phyloP scores from a whole-genome alignment of 495 filamentous ascomycete species.

The Entonaema liquescens region DNA sequence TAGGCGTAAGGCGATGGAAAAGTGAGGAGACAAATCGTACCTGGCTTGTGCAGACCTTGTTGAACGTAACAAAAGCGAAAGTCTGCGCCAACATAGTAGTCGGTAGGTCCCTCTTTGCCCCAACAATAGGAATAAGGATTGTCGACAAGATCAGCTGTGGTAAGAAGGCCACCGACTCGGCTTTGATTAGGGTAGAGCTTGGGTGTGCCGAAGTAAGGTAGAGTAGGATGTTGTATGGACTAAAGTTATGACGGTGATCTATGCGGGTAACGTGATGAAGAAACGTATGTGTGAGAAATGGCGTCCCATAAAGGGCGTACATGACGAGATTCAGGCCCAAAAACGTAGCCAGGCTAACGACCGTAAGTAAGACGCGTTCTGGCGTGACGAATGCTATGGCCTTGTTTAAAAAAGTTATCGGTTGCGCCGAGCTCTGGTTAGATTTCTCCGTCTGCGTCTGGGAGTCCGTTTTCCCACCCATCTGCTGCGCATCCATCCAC shows the following conservation, averaged over 20 bases:
- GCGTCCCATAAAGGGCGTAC: slow-evolving; percentile 74
- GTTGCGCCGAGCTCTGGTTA: not conserved
- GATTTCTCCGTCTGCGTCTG: not conserved
- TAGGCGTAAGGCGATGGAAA: not conserved
- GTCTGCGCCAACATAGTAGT: slow-evolving; percentile 98
- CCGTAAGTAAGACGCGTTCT: slow-evolving; percentile 66
- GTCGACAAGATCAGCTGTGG: slow-evolving; percentile 85
- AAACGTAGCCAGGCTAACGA: slow-evolving; percentile 75
- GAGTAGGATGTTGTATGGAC: slow-evolving; percentile 90
- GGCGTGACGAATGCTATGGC: slow-evolving; percentile 67
- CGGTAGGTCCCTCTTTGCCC: slow-evolving; percentile 85
- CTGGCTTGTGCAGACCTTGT: slow-evolving; percentile 98
- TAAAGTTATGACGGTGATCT: slow-evolving; percentile 98
- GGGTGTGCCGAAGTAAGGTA: slow-evolving; percentile 77
- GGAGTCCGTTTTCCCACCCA: slow-evolving; percentile 17
- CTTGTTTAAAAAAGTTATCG: not conserved
- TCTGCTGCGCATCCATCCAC: slow-evolving; percentile 75
- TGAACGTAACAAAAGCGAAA: slow-evolving; percentile 95
- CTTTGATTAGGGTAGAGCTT: slow-evolving; percentile 52
- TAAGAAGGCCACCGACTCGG: slow-evolving; percentile 85
- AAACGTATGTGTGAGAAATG: slow-evolving; percentile 89
- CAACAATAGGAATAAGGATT: slow-evolving; percentile 74
- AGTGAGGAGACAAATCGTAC: slow-evolving; percentile 55
- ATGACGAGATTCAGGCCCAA: slow-evolving; percentile 74
- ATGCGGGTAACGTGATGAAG: slow-evolving; percentile 91